Conservation (phyloP, 2,329 filamentous ascomycete species). For the Penicillium sp. region DNA sequence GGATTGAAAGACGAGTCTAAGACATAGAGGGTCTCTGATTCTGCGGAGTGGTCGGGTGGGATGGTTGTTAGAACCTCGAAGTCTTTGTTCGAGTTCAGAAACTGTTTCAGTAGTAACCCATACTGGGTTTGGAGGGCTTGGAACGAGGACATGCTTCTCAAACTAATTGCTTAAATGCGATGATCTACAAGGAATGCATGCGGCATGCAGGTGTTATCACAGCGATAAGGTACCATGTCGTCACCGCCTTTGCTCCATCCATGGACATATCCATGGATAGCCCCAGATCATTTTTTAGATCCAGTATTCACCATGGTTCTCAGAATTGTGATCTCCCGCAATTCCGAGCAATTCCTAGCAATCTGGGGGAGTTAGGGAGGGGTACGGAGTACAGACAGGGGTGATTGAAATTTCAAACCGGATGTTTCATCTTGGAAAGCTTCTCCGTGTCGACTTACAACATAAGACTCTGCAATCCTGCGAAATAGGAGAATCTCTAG, state of each 20-base stretch:
- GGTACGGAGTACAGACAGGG: background rate
- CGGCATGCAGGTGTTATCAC: background rate
- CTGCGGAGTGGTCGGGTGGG: slow-evolving; percentile 11
- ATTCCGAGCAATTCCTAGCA: background rate
- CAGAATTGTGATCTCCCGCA: background rate
- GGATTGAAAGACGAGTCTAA: slow-evolving; percentile 67
- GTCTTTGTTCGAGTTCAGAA: slow-evolving; percentile 39
- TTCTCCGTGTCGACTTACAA: slow-evolving; percentile 1
- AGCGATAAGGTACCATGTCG: background rate
- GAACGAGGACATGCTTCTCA: slow-evolving; percentile 22
- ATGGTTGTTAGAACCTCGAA: slow-evolving; percentile 30
- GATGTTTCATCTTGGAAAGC: slow-evolving; percentile 8
- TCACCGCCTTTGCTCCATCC: slow-evolving; percentile 5
- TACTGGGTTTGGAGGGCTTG: slow-evolving; percentile 39
- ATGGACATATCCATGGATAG: background rate
- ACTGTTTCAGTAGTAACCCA: slow-evolving; percentile 42
- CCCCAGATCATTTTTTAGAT: background rate
- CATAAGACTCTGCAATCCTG: no score
- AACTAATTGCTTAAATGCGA: background rate
- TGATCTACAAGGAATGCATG: background rate
- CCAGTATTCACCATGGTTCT: background rate
- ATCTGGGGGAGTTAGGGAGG: background rate
- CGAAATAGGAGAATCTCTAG: background rate
- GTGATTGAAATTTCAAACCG: background rate
- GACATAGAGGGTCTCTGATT: slow-evolving; percentile 53